These are phyloP conservation scores for Capsella rubella DNA, from an alignment of 441 rosid species.

Conservation along the genomic window DNA sequence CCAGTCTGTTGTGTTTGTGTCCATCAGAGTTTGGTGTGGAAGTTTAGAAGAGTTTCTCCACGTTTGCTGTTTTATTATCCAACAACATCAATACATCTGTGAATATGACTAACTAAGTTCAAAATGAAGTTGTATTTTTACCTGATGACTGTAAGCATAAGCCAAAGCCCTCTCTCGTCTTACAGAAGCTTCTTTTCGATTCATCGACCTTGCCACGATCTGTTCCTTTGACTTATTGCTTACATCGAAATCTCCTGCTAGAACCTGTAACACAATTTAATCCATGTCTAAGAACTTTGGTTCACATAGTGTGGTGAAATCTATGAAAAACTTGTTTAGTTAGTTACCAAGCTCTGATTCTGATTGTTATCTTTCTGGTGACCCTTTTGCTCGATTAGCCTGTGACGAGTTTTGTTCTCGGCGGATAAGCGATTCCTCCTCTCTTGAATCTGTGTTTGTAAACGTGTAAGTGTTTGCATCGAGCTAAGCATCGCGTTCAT, in stretches of 20 bases:
- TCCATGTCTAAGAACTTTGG: slow-evolving; percentile 16
- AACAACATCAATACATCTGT: not conserved
- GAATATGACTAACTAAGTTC: not conserved
- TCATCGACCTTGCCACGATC: slow-evolving; percentile 54
- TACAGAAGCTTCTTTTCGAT: slow-evolving; percentile 78
- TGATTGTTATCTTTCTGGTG: slow-evolving; percentile 65
- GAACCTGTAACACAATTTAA: slow-evolving; percentile 39
- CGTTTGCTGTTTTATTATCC: slow-evolving; percentile 41
- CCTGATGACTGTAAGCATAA: slow-evolving; percentile 95
- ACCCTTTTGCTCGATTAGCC: slow-evolving; percentile 68
- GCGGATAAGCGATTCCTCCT: slow-evolving; percentile 78
- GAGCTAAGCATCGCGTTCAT: slow-evolving; percentile 68
- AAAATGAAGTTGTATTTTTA: slow-evolving; percentile 29
- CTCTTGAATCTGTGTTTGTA: slow-evolving; percentile 78
- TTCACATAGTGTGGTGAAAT: not conserved
- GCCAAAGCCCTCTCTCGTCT: slow-evolving; percentile 96
- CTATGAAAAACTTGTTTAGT: not conserved
- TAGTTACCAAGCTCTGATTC: slow-evolving; percentile 60
- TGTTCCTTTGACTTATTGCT: slow-evolving; percentile 73
- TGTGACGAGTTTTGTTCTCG: slow-evolving; percentile 83
- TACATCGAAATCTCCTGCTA: slow-evolving; percentile 66
- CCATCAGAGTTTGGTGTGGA: slow-evolving; percentile 41
- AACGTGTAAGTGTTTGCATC: slow-evolving; percentile 90
- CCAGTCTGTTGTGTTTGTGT: slow-evolving; percentile 44
- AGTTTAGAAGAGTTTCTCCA: slow-evolving; percentile 48